Percentiles rank a stretch among this genome's conserved stretches.
Conservation (phyloP, 768 basidiomycete species). For the Agaricus subrufescens region DNA sequence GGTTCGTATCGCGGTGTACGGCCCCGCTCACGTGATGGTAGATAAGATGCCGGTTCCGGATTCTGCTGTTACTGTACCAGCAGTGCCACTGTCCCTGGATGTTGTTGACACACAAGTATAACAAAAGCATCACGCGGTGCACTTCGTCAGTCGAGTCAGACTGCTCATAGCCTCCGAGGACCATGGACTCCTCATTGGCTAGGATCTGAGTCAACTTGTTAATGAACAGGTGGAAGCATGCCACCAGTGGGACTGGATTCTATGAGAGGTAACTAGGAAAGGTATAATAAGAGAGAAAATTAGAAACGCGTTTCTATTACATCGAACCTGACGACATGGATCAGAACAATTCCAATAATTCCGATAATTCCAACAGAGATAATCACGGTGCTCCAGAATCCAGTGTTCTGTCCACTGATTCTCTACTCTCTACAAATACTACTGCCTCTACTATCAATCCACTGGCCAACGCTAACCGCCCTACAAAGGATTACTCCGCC, state of each 20-base stretch:
- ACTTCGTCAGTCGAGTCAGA: too few relatives aligned
- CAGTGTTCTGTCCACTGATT: not conserved
- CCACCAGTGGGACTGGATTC: too few relatives aligned
- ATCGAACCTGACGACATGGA: not conserved
- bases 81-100: too few relatives aligned
- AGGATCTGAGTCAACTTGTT: too few relatives aligned
- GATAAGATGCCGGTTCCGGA: not conserved
- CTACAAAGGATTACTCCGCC: conserved; percentile 32
- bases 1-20: not conserved
- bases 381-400: not conserved
- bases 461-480: conserved; percentile 9
- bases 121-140: too few relatives aligned
- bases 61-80: too few relatives aligned
- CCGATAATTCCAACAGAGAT: not conserved
- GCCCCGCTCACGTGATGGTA: conserved; percentile 1
- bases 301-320: not conserved
- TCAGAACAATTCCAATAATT: not conserved
- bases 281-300: too few relatives aligned
- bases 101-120: too few relatives aligned
- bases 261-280: too few relatives aligned
- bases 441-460: conserved; percentile 1
- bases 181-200: too few relatives aligned
- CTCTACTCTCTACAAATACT: conserved; percentile 4
- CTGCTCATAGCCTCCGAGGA: too few relatives aligned
- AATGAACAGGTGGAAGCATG: too few relatives aligned